Evolutionary conservation across 306 rosid genomes (phyloP).

Genomic region (Prunus armeniaca): DNA sequence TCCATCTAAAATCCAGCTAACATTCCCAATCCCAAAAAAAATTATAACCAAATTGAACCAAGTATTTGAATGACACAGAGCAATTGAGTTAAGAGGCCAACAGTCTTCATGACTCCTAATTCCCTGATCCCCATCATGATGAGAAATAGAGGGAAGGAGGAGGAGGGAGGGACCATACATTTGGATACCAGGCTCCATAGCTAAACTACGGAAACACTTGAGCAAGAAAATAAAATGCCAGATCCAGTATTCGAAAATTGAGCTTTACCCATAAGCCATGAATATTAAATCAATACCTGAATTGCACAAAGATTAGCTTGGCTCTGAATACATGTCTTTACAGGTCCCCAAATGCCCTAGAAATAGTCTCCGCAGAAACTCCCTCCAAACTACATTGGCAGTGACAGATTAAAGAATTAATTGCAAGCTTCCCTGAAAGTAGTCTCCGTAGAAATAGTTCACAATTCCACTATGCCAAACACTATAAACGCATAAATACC

Average conservation of each 20-base stretch:
- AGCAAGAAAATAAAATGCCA: not conserved
- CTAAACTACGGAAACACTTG: not conserved
- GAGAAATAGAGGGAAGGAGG: too few relatives aligned
- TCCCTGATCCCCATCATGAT: too few relatives aligned
- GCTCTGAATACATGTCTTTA: constrained; percentile 80
- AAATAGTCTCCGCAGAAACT: constrained; percentile 88
- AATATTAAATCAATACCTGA: constrained; percentile 33
- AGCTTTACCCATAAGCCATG: not conserved
- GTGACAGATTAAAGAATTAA: not conserved
- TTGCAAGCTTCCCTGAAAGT: not conserved
- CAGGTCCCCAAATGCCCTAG: constrained; percentile 89
- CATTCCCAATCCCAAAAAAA: not conserved
- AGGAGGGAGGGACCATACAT: not conserved
- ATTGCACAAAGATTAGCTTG: constrained; percentile 66
- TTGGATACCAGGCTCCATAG: constrained; percentile 44
- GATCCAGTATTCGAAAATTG: not conserved
- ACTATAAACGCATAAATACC: too few relatives aligned
- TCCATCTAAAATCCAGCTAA: too few relatives aligned
- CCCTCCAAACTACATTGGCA: constrained; percentile 67
- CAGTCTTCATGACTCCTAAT: too few relatives aligned
- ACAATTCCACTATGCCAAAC: not conserved
- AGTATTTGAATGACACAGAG: not conserved
- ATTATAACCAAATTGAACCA: not conserved
- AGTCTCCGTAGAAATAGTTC: not conserved
- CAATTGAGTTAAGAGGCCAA: not conserved